Evolutionary conservation across 257 asterid species (phyloP), one percentile per base, ranked within the genome.

Genomic region (Vinca minor): DNA sequence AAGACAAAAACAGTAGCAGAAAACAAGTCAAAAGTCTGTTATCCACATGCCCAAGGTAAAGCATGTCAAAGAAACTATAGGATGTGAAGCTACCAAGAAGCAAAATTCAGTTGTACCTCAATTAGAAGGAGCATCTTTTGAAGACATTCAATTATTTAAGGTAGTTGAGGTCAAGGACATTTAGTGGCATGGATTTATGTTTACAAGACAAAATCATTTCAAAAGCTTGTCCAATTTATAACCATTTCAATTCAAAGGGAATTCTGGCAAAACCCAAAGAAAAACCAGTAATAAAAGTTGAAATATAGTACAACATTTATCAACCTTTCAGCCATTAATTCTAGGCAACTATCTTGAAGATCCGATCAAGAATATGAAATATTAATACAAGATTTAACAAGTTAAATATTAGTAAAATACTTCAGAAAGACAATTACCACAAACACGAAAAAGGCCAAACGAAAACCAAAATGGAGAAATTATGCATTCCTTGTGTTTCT

Each of bases 1-100:
- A 52, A 62, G 47, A 34, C 26, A 61, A 61, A n/a, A 12, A 14
- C 36, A 2, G 61, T 56, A 31, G 42, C 62, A 17, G 62, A 56
- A 15, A 56, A 42, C 21, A 31, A 50, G n/a, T 56, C 42, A 31
- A 15, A n/a, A 32, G 17, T 17, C 28, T 32, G 54, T 42, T 62
- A 42, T 42, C 17, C 50, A 26, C 41, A 12, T 10, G 41, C 17
- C 34, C 8, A 26, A 8, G 39, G 35, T 11, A 42, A 25, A 45
- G 5, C 52, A 39, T 41, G 23, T 39, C 21, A 6, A 42, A 61
- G 23, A 41, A 41, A 55, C 31, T 25, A 17, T 2, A 55, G 39
- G 39, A 56, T 56, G 20, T 17, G 41, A 31, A 21, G 34, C 42
- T 56, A 31, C 12, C 62, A 7, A 17, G 62, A 56, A 31, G 42